Conservation (phyloP, 2,329 filamentous ascomycete species). For the Leptodontidium sp. region DNA sequence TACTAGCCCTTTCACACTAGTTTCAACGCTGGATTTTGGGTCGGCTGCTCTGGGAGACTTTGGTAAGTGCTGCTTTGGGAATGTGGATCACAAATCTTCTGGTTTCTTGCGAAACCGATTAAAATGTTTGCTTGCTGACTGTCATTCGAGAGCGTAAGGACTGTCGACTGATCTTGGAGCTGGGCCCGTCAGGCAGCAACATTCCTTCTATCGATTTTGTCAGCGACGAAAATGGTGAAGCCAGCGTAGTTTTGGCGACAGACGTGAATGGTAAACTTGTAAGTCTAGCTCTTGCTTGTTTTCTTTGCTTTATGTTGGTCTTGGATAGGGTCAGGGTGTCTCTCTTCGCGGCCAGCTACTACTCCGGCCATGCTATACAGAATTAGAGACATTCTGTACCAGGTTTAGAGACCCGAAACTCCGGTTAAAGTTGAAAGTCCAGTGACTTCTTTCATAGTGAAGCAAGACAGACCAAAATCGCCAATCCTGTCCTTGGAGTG, state of each 20-base stretch:
- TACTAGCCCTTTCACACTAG: not conserved
- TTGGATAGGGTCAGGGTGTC: not conserved
- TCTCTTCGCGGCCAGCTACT: not conserved
- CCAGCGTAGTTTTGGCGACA: conserved; percentile 38
- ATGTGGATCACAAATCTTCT: not conserved
- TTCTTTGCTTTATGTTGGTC: not conserved
- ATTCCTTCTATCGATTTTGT: conserved; percentile 45
- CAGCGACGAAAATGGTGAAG: conserved; percentile 34
- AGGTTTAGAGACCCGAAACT: not conserved
- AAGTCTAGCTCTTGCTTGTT: not conserved
- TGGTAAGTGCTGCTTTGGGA: not conserved
- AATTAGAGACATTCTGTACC: not conserved
- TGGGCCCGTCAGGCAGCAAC: conserved; percentile 36
- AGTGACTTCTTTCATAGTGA: too few relatives aligned
- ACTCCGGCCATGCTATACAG: not conserved
- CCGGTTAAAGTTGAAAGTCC: too few relatives aligned
- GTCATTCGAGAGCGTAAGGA: conserved; percentile 11
- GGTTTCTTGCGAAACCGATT: not conserved
- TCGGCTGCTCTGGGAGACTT: not conserved
- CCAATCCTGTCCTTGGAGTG: not conserved
- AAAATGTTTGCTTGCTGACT: not conserved
- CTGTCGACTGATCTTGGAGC: conserved; percentile 28
- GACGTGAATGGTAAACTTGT: conserved; percentile 41
- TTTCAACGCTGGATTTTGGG: not conserved
- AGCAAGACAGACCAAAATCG: too few relatives aligned